Base-by-base conservation (phyloP, 1,284 basidiomycete genomes). In the Moniliella sp. region DNA sequence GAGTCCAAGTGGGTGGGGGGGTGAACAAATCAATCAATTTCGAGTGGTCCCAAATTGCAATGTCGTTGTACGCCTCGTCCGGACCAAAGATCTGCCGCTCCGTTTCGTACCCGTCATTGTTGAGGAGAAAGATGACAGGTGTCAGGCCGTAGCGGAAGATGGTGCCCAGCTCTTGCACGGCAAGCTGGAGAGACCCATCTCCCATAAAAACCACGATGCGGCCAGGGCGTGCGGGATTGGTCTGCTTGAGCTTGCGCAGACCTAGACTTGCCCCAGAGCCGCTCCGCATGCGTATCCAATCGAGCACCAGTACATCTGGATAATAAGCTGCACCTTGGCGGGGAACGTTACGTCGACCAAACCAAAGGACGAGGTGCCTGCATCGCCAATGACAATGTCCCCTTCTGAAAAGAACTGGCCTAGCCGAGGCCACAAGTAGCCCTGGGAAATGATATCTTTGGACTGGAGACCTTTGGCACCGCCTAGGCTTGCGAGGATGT, bases 101-200 rank as follows among this genome's bases (percentile, higher is more conserved):
- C 40, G 88, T 83, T 27, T 75, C 75, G 60, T 83, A 84, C 0
- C 84, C 84, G 33, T 73, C 72, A 62, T 91, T 86, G 66, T 84
- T 83, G 36, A 91, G 65, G 9, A 93, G 67, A 59, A 83, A 81
- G 32, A 83, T 65, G 53, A 79, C 78, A 2, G 80, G 78, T 35
- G 68, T 75, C 18, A 82, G 56, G 4, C 66, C 68, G 33, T 69
- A 59, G 18, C 67, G 69, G 34, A 80, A 68, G 74, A 82, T 81
- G 2, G 75, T 74, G 4, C 78, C 75, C 10, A 84, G 61, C 46
- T 67, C 66, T 45, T 68, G 66, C 7, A 64, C 62, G 9, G 62
- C n/a, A n/a, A 69, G 50, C 44, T 68, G 66, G 66, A 67, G 53
- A 11, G 55, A 62, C 1, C 66, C 64, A 40, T 66, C 64, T 3